Base-by-base conservation (phyloP, 2,329 filamentous ascomycete genomes). In the Fusarium duplospermum region DNA sequence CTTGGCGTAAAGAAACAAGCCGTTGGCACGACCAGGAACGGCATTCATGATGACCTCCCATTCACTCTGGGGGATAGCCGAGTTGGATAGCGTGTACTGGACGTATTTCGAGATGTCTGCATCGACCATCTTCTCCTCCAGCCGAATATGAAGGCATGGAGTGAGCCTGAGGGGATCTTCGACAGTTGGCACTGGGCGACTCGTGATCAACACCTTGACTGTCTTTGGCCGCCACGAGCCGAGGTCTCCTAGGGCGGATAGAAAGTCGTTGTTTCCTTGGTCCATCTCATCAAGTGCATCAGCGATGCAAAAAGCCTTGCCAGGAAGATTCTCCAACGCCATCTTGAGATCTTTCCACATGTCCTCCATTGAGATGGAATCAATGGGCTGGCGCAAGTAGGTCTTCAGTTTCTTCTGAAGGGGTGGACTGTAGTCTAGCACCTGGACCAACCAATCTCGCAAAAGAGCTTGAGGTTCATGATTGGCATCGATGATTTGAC, bases 211-310 rank as follows among this genome's bases (percentile, higher is more conserved):
- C 0, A 87, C 69, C 66, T 87, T 87, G 66, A 86, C 75, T 9
- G 71, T 76, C 0, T 54, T 61, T 1, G 84, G 80, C 4, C 67
- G 72, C 73, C 76, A 78, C 6, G 77, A 67, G 0, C 81, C 82
- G 1, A 87, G 75, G 0, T 69, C 61, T 2, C 76, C 78, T 0
- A 87, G 74, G 3, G 72, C 58, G 4, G 79, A 56, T 3, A 86
- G 67, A 33, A 86, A 85, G 0, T 16, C 1, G 0, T 68, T 40
- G 18, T 84, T 75, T 0, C 77, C 81, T n/a, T 75, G 42, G 45
- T 86, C 83, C 82, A 87, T 86, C 73, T 88, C 86, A 67, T 88
- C 86, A 3, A 87, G 77, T 0, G 85, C 85, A 68, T 87, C 86
- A 0, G 80, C 79, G 2, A 87, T 78, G 36, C 82, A 83, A 60